These are phyloP conservation scores for Spinacia oleracea DNA, from an alignment of 179 eudicot genomes.

Conservation along the genomic window DNA sequence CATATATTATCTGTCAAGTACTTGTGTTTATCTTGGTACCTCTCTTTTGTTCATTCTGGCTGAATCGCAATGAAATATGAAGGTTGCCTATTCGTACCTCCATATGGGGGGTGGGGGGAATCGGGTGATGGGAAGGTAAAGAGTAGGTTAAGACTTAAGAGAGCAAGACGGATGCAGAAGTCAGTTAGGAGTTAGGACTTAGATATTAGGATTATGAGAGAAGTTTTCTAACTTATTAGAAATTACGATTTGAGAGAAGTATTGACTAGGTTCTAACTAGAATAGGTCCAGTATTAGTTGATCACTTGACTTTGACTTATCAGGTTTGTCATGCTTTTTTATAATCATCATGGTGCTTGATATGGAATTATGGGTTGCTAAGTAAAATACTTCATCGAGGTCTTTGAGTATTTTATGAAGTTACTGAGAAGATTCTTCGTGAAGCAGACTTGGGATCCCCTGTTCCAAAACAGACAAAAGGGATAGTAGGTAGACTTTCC, in stretches of 20 bases:
- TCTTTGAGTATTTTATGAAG: not conserved
- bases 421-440: not conserved
- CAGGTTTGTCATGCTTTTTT: not conserved
- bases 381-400: not conserved
- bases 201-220: too few relatives aligned
- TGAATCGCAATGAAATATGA: not conserved
- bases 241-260: too few relatives aligned
- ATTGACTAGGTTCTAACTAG: too few relatives aligned
- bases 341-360: not conserved
- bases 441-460: not conserved
- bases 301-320: not conserved
- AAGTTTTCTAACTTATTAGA: too few relatives aligned
- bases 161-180: not conserved
- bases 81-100: not conserved
- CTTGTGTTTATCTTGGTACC: not conserved
- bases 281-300: not conserved
- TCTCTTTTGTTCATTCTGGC: not conserved
- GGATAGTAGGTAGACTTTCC: not conserved
- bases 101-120: not conserved
- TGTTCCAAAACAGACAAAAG: not conserved
- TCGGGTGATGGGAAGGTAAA: not conserved
- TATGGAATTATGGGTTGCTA: not conserved
- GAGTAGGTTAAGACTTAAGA: not conserved
- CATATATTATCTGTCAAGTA: not conserved
- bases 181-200: too few relatives aligned